Conservation (phyloP, 192 early-diverging fungal species). For the Coemansia aciculifera region DNA sequence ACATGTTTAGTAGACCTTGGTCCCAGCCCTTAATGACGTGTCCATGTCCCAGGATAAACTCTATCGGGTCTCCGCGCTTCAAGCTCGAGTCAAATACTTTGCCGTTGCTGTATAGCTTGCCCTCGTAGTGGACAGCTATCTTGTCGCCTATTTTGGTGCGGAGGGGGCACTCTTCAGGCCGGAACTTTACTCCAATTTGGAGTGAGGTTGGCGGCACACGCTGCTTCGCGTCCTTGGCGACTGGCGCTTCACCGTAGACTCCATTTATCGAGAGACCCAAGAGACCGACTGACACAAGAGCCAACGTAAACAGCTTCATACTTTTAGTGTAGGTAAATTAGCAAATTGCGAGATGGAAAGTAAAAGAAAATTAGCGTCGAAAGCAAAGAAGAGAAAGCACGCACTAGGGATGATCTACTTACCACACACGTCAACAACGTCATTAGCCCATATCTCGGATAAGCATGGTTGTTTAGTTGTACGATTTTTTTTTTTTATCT, state of each 20-base stretch:
- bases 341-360: neutral
- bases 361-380: neutral
- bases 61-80: conserved; percentile 78
- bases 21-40: conserved; percentile 87
- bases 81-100: conserved; percentile 83
- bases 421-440: neutral
- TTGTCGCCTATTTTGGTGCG: conserved; percentile 58
- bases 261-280: neutral
- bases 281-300: neutral
- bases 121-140: conserved; percentile 66
- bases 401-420: neutral
- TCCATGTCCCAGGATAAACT: conserved; percentile 84
- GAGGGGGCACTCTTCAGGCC: conserved; percentile 18
- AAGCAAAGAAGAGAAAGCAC: neutral
- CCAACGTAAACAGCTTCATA: conserved; percentile 7
- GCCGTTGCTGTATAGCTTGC: conserved; percentile 62
- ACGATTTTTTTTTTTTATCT: neutral
- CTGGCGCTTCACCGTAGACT: neutral
- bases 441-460: neutral
- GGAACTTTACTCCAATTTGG: conserved; percentile 40
- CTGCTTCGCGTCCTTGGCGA: neutral
- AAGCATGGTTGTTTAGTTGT: neutral
- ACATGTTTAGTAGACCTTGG: conserved; percentile 86
- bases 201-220: conserved; percentile 25
- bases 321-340: neutral